These are phyloP conservation scores for Cymodocea nodosa DNA, from an alignment of 116 monocot genomes.

Conservation along the genomic window DNA sequence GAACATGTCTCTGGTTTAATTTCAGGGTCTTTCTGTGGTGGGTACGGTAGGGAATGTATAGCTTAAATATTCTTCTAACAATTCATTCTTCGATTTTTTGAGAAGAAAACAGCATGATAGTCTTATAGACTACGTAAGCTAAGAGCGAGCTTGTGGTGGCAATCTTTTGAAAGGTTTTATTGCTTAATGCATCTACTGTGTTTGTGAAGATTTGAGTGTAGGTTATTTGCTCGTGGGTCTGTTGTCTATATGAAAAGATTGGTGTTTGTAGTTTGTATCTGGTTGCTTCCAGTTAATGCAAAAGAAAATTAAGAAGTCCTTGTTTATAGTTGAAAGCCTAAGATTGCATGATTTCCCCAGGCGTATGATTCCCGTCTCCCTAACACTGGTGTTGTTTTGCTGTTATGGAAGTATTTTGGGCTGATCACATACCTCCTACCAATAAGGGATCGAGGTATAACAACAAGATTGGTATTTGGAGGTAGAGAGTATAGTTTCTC, in stretches of 20 bases:
- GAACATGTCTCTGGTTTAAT: not conserved
- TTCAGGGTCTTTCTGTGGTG: not conserved
- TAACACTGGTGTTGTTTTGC: not conserved
- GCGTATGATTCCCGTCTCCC: not conserved
- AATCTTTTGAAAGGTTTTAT: not conserved
- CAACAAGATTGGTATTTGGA: too few relatives aligned
- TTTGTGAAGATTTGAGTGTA: slow-evolving; percentile 7
- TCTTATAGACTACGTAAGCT: slow-evolving; percentile 10
- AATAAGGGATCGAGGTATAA: too few relatives aligned
- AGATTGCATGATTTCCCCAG: not conserved
- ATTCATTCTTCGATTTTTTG: slow-evolving; percentile 17
- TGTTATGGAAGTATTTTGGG: not conserved
- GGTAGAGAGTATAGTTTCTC: too few relatives aligned
- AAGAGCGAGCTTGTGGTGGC: not conserved
- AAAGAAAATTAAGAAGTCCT: not conserved
- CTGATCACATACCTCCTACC: too few relatives aligned
- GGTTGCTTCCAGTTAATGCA: not conserved
- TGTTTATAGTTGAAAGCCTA: not conserved
- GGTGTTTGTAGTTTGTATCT: not conserved
- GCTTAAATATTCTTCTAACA: slow-evolving; percentile 10
- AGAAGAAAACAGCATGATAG: slow-evolving; percentile 3
- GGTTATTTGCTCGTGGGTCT: too few relatives aligned
- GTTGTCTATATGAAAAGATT: not conserved
- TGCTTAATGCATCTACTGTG: not conserved
- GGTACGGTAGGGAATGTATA: slow-evolving; percentile 15